These are phyloP conservation scores for Gloeopeniophorella convolvens DNA, from an alignment of 768 basidiomycete genomes.

Conservation along the genomic window DNA sequence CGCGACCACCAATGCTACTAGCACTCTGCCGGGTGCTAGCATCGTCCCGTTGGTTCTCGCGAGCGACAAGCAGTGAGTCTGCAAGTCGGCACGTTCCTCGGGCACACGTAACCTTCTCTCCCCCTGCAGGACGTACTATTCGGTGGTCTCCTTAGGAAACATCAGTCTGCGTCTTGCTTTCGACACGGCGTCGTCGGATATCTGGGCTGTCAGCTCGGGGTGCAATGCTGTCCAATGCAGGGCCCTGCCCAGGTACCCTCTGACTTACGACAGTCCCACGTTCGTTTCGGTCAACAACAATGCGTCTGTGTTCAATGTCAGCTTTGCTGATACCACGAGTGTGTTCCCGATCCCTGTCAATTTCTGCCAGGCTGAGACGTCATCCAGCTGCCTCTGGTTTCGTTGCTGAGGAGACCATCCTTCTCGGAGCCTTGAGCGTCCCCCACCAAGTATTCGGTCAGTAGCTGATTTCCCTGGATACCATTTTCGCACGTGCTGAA, in stretches of 20 bases:
- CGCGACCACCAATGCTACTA: neutral
- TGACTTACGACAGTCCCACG: constrained; percentile 58
- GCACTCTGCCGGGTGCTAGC: neutral
- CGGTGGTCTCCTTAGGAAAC: constrained; percentile 51
- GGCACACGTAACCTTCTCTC: neutral
- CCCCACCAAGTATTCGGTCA: constrained; percentile 62
- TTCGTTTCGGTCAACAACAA: constrained; percentile 59
- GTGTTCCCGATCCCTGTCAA: too few species aligned
- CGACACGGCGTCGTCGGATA: constrained; percentile 69
- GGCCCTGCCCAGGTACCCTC: constrained; percentile 61
- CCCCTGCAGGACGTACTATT: constrained; percentile 55
- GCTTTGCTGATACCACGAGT: constrained; percentile 69
- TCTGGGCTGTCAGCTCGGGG: constrained; percentile 63
- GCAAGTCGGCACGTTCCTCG: neutral
- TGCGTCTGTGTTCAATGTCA: constrained; percentile 48
- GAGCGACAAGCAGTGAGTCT: constrained; percentile 16
- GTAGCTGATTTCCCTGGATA: constrained; percentile 19
- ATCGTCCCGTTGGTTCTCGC: constrained; percentile 15
- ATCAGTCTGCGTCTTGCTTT: constrained; percentile 63
- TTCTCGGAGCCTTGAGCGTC: constrained; percentile 53
- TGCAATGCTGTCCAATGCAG: constrained; percentile 53
- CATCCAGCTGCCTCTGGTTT: constrained; percentile 63
- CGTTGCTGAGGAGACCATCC: constrained; percentile 58
- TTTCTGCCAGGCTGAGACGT: too few species aligned
- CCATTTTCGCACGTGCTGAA: neutral